Evolutionary conservation across 192 early-diverging fungal genomes (phyloP), one percentile per base, ranked within the genome.

Genomic region (Podila horticola): DNA sequence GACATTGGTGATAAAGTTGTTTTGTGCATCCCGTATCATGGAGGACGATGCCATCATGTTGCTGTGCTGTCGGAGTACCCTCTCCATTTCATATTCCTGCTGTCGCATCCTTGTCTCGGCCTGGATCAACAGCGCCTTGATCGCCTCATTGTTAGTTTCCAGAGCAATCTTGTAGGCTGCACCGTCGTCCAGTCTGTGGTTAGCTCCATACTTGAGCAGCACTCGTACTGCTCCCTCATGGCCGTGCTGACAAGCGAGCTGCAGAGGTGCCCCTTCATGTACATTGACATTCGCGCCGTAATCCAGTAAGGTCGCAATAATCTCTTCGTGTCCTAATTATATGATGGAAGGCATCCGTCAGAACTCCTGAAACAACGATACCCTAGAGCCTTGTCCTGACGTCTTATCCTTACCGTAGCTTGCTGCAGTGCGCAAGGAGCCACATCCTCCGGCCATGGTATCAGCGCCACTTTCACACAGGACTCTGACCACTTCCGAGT

Each of bases 281-380:
- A 81, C 72, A 57, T 81, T 81, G 66, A 81, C 77, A 61, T 70
- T 69, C 1, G 77, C 77, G 17, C 77, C 77, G 52, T 73, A 66
- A 17, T 81, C 71, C 66, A 81, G 29, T 31, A 81, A 49, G 11
- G 34, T 73, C 15, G 71, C 71, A 48, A 81, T 73, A 28, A 81
- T 73, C 19, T 41, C 51, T 2, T 81, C 77, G 19, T 58, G 72
- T 11, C 77, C 77, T 79, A 68, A 3, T 6, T 15, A 4, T n/a
- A 48, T 29, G 24, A 0, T 6, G 30, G 52, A 57, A 69, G 12
- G 38, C 4, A 41, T 17, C 7, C n/a, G 72, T 34, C 8, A 66
- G 52, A 36, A 4, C 41, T 4, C 15, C 11, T 2, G 41, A 45
- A 45, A 3, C 9, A 20, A 9, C 12, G 48, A 3, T 5, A 66